Base-by-base conservation (phyloP, 2,329 filamentous ascomycete genomes). In the Aureobasidium namibiae region DNA sequence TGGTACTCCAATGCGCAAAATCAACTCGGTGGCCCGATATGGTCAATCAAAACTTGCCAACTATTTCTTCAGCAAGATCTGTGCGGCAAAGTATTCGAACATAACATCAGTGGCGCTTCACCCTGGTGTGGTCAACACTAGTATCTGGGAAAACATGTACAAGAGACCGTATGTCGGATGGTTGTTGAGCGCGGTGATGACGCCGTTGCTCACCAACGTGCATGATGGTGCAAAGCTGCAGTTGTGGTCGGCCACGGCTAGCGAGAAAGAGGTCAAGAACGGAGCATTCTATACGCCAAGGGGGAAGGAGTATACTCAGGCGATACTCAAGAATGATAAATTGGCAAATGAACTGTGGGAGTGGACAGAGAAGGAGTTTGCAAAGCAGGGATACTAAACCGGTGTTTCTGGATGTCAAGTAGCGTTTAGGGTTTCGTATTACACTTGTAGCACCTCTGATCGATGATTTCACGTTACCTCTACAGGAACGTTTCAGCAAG, bases 31-130 rank as follows among this genome's bases (percentile, higher is more conserved):
- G 68, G 61, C 61, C 5, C 67, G 72, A 14, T 77, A 77, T 62
- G 77, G 74, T 0, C 75, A 78, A 62, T 74, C 71, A 48, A 81
- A 81, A 63, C 66, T 80, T 2, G 79, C 79, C 0, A 76, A 79
- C 61, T 64, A 80, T 4, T 67, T 79, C 2, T 78, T 74, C 64
- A 69, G 74, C 3, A 65, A 67, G 9, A 71, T 75, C 52, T 64
- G 81, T 3, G 72, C 75, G 1, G 63, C 66, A 34, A 70, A 67
- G 11, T 72, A 77, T 52, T 71, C 74, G 0, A 61, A 65, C 8
- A 68, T 78, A 23, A 70, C 67, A 1, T 64, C 66, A 8, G 68
- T 75, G 3, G 63, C 72, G 0, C 61, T 79, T 1, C 73, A 77
- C 59, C 77, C 76, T 0, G 77, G 76, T 2, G 66, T 73, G 4